Base-by-base conservation (phyloP, 495 filamentous ascomycete genomes). In the Aspergillus sclerotiicarbonarius region DNA sequence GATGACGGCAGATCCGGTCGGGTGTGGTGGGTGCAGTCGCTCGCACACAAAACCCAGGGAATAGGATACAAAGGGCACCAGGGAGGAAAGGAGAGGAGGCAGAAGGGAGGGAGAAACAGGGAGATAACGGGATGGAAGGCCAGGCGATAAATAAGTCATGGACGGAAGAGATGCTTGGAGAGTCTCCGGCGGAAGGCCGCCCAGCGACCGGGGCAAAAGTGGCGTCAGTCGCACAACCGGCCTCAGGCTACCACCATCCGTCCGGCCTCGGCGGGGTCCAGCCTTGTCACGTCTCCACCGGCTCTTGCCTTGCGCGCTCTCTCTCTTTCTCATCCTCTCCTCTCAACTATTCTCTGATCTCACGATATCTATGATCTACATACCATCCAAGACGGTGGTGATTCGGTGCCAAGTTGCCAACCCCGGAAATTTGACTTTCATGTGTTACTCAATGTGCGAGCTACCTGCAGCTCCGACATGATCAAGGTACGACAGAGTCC, bases 1-100 rank as follows among this genome's bases (percentile, higher is more conserved):
- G 41, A 57, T 51, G 29, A 60, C 44, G 51, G 29, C 29, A 58
- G 46, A 31, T 21, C 37, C 45, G 30, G 48, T 31, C 45, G 25
- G 25, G 25, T 25, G 25, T 25, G 25, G 5, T 25, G 25, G 25
- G 2, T 25, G 25, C 5, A 25, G 25, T 25, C 25, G 25, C 25
- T 25, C 25, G 5, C 25, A 5, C 25, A 25, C 25, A 2, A 25
- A 5, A 5, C 25, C 25, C 5, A 51, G 32, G n/a, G n/a, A 20
- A 44, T 16, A 33, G n/a, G 30, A 31, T 18, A 12, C 20, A 44
- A 19, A 25, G 25, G 25, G 25, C 25, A 3, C 25, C 25, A 25
- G 5, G 25, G 5, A 41, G 33, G 10, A 1, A 6, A 5, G 8
- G 9, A 18, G 32, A 37, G 32, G 18, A 41, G 16, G 15, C 7